phyloP scores from a whole-genome alignment of 2,329 filamentous ascomycete species.

The Botrytis squamosa region DNA sequence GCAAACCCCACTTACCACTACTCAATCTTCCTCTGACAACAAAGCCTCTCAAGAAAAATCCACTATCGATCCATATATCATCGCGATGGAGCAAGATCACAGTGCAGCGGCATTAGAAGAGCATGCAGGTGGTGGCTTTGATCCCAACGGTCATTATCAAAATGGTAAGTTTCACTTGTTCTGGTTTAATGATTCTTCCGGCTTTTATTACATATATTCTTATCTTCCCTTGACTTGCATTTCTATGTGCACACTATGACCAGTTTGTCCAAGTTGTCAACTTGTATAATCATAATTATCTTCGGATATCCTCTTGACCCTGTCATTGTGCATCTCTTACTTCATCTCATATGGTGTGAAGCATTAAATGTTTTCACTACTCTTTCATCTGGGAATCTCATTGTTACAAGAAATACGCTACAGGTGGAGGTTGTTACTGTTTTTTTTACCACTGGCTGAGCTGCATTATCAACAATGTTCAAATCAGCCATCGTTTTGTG shows the following conservation, averaged over 20 bases:
- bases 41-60: neutral
- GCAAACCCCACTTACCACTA: neutral
- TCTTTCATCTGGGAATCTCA: neutral
- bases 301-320: neutral
- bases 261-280: neutral
- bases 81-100: neutral
- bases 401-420: neutral
- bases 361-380: neutral
- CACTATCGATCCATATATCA: neutral
- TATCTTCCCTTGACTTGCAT: neutral
- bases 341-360: neutral
- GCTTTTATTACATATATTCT: neutral
- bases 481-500: neutral
- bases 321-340: neutral
- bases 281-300: neutral
- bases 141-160: constrained; percentile 16
- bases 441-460: neutral
- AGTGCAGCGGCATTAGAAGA: neutral
- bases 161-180: constrained; percentile 2
- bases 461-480: neutral
- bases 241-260: neutral
- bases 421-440: neutral
- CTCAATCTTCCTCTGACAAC: neutral
- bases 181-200: neutral
- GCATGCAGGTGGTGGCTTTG: neutral